phyloP scores from a whole-genome alignment of 345 rosid species.

The Dipteronia dyeriana region DNA sequence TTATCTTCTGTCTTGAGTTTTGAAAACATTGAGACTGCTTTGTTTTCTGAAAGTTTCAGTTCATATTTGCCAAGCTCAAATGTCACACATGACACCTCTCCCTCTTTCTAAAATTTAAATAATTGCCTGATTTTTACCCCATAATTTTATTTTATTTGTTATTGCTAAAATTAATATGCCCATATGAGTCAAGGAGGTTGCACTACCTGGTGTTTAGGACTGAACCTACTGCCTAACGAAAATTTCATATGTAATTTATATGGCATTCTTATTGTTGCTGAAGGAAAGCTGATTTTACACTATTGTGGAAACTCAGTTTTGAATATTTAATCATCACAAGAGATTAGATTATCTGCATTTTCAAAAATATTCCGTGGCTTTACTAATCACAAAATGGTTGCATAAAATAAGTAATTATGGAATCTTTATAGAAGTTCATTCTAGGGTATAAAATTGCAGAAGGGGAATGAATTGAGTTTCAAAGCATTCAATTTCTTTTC shows the following conservation, averaged over 20 bases:
- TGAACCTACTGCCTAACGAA: not conserved
- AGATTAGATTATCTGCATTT: conserved; percentile 1
- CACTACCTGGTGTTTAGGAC: not conserved
- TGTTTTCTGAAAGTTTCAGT: not conserved
- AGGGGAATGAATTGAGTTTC: not conserved
- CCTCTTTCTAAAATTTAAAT: not conserved
- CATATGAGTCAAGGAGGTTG: not conserved
- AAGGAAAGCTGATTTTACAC: not conserved
- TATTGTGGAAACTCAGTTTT: not conserved
- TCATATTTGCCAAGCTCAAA: conserved; percentile 3
- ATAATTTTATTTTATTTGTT: not conserved
- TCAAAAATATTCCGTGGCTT: not conserved
- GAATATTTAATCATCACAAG: not conserved
- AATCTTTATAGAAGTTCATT: conserved; percentile 2
- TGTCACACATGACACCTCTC: not conserved
- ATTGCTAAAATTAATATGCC: not conserved
- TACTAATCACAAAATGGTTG: not conserved
- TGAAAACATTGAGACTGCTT: not conserved
- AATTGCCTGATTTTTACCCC: not conserved
- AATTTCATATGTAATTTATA: not conserved
- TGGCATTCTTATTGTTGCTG: not conserved
- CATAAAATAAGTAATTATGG: not conserved
- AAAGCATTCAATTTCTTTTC: not conserved
- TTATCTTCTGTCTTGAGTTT: not conserved
- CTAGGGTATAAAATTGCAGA: not conserved